Conservation (phyloP, 345 rosid genomes). For the Populus nigra region DNA sequence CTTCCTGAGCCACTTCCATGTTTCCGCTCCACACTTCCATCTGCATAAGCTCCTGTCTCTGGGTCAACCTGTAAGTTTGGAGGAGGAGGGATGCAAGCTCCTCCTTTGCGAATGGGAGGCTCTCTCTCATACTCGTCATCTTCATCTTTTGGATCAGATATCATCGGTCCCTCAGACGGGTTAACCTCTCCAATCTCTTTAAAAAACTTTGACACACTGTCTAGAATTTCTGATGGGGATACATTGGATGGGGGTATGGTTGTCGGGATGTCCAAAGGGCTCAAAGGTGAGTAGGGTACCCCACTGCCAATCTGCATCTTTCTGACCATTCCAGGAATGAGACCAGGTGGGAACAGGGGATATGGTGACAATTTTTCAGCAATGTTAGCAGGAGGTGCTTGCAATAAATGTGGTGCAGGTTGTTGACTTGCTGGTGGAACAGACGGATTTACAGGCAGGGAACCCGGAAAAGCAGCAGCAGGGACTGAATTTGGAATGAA, state of each 20-base stretch:
- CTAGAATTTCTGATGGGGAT: constrained; percentile 72
- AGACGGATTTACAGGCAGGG: constrained; percentile 58
- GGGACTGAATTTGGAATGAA: constrained; percentile 61
- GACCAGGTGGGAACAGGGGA: constrained; percentile 97
- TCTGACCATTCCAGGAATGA: constrained; percentile 97
- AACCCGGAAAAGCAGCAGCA: constrained; percentile 54
- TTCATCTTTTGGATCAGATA: constrained; percentile 54
- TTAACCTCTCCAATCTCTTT: constrained; percentile 89
- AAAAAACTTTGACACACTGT: constrained; percentile 86
- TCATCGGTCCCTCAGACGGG: constrained; percentile 80
- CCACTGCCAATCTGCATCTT: constrained; percentile 99
- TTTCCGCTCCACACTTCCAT: constrained; percentile 74
- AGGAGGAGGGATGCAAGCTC: constrained; percentile 96
- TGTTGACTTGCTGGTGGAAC: constrained; percentile 48
- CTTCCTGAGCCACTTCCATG: constrained; percentile 68
- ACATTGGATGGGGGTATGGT: constrained; percentile 75
- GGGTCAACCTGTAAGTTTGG: constrained; percentile 81
- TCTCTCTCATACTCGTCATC: constrained; percentile 68
- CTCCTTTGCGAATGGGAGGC: constrained; percentile 65
- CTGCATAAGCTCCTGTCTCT: constrained; percentile 80
- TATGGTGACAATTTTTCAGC: constrained; percentile 82
- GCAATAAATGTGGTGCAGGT: constrained; percentile 27
- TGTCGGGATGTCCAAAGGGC: constrained; percentile 95
- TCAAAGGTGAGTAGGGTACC: constrained; percentile 90
- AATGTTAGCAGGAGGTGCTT: constrained; percentile 34